Evolutionary conservation across 768 basidiomycete species (phyloP), one percentile per base, ranked within the genome.

Genomic region (Hortiboletus campestris): DNA sequence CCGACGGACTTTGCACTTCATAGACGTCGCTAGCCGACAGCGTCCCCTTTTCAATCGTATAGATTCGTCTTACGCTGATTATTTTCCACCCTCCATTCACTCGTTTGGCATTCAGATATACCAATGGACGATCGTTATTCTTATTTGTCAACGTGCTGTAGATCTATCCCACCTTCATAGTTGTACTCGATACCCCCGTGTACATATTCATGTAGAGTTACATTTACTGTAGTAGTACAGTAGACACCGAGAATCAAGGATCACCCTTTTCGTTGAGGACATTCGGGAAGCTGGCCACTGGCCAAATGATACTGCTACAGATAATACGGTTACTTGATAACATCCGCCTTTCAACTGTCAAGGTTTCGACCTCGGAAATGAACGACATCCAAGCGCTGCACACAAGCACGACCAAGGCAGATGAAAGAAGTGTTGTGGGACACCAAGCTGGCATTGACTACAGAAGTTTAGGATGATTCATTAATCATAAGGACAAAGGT

Each of bases 131-230:
- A 29, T 36, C 32, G 17, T 22, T 57, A 53, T 58, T 46, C 10
- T 59, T 60, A 67, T 67, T 55, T 38, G 8, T 61, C 51, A 28
- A 32, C 16, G 22, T 53, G 47, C 46, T 67, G 54, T 69, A 65
- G 60, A 67, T 57, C 42, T 57, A 57, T 41, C 40, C 20, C 49
- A 52, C 49, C 22, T 53, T 34, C 36, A 31, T 56, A 51, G 39
- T 48, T 41, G 45, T 60, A 62, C 52, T 7, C 4, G 45, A 60
- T 59, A 55, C 55, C 49, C 13, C 20, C 41, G 14, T 41, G 49
- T 59, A 4, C 49, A 60, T 66, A 52, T 42, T 38, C 9, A 34
- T 39, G 20, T 36, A 42, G 40, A 43, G 25, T 39, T 29, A 12
- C 34, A 40, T 36, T 53, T 46, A 25, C 50, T 55, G 53, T 56